Conservation (phyloP, 352 stramenopile genomes). For the Plasmopara muralis region DNA sequence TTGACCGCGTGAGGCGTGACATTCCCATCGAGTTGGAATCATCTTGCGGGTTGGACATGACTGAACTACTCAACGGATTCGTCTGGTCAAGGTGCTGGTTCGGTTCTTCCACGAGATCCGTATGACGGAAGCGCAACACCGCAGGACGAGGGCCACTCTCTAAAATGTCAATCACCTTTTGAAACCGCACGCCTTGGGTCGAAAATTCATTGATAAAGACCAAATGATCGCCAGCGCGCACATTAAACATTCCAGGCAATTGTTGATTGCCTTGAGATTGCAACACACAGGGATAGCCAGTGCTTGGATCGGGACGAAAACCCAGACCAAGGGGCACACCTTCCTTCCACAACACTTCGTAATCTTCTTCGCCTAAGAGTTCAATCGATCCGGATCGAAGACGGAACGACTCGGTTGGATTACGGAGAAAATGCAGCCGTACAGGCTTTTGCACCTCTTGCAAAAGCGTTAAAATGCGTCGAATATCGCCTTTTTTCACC, state of each 20-base stretch:
- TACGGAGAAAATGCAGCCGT: constrained; percentile 63
- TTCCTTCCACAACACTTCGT: constrained; percentile 83
- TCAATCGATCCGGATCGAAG: constrained; percentile 64
- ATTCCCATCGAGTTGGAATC: constrained; percentile 56
- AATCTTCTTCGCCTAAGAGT: constrained; percentile 77
- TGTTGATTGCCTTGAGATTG: constrained; percentile 72
- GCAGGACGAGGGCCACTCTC: constrained; percentile 70
- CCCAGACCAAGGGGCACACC: constrained; percentile 75
- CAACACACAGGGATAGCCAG: constrained; percentile 67
- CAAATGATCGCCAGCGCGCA: constrained; percentile 68
- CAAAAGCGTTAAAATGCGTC: constrained; percentile 64
- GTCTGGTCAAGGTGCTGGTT: constrained; percentile 23
- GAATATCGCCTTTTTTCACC: constrained; percentile 78
- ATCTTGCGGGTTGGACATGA: constrained; percentile 64
- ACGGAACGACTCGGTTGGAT: constrained; percentile 62
- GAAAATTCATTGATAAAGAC: constrained; percentile 87
- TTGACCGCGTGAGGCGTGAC: constrained; percentile 60
- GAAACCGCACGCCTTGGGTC: constrained; percentile 71
- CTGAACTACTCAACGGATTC: constrained; percentile 11
- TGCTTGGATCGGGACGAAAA: constrained; percentile 73
- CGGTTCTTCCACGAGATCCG: constrained; percentile 56
- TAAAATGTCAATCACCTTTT: constrained; percentile 83
- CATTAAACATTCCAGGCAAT: constrained; percentile 81
- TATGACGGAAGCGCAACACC: constrained; percentile 80
- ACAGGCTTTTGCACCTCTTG: constrained; percentile 82